These are phyloP conservation scores for Chondrostereum purpureum DNA, from an alignment of 1,284 basidiomycete species.

Conservation along the genomic window DNA sequence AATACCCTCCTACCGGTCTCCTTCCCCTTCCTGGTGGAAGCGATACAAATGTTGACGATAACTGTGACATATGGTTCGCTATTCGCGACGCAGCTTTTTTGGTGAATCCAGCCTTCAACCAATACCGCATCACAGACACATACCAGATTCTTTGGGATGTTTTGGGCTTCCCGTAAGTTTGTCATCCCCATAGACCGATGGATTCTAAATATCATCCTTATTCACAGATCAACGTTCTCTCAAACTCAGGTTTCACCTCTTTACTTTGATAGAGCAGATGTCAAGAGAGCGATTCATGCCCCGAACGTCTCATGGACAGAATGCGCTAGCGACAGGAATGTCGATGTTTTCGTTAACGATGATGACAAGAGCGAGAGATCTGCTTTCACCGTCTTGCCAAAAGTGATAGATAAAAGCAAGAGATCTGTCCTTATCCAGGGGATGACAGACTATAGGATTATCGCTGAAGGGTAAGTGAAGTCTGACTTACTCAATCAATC, in stretches of 20 bases:
- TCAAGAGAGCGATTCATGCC: conserved; percentile 70
- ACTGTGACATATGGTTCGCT: conserved; percentile 62
- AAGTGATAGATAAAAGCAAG: conserved; percentile 69
- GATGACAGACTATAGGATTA: conserved; percentile 62
- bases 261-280: conserved; percentile 67
- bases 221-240: conserved; percentile 49
- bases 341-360: conserved; percentile 49
- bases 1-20: conserved; percentile 54
- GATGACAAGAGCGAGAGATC: conserved; percentile 60
- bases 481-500: neutral
- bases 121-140: conserved; percentile 70
- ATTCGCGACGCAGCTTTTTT: conserved; percentile 56
- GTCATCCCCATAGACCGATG: conserved; percentile 1
- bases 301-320: conserved; percentile 62
- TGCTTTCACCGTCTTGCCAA: conserved; percentile 58
- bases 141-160: conserved; percentile 62
- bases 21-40: conserved; percentile 56
- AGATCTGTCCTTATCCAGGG: conserved; percentile 68
- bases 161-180: conserved; percentile 63
- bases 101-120: conserved; percentile 70
- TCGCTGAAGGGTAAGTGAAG: conserved; percentile 69
- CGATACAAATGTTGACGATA: conserved; percentile 30
- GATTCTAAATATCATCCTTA: neutral
- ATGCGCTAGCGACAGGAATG: conserved; percentile 60
- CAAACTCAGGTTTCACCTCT: conserved; percentile 40